Conservation (phyloP, 176 grass and related monocot genomes). For the Cenchrus americanus region DNA sequence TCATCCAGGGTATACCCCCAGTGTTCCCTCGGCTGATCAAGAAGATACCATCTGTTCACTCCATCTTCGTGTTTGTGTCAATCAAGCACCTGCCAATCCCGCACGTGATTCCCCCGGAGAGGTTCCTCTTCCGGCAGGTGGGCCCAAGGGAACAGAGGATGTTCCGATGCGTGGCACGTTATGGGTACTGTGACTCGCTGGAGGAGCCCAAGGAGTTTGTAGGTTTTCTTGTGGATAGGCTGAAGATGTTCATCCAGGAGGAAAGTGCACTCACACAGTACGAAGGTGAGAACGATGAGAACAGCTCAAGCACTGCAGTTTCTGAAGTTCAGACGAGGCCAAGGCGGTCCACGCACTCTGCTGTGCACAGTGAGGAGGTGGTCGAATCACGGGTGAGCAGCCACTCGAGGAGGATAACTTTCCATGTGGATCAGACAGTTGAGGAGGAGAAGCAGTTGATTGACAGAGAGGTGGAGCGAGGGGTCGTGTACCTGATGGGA, state of each 20-base stretch:
- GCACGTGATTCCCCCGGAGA: constrained; percentile 49
- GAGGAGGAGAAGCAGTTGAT: constrained; percentile 22
- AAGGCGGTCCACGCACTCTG: not conserved
- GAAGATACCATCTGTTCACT: constrained; percentile 78
- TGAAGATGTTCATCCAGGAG: constrained; percentile 67
- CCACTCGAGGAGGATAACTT: constrained; percentile 23
- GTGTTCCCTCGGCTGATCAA: constrained; percentile 67
- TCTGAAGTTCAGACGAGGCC: not conserved
- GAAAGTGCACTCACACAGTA: constrained; percentile 24
- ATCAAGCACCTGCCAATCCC: constrained; percentile 74
- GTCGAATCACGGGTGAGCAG: too few species aligned
- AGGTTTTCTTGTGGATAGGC: constrained; percentile 58
- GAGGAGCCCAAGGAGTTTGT: constrained; percentile 52
- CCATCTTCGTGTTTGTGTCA: constrained; percentile 70
- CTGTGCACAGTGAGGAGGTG: not conserved
- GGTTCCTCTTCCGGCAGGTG: constrained; percentile 69
- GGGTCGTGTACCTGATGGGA: constrained; percentile 72
- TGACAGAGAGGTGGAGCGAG: constrained; percentile 46
- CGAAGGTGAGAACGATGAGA: not conserved
- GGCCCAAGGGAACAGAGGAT: constrained; percentile 59
- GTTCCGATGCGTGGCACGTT: constrained; percentile 73
- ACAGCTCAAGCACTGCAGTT: not conserved
- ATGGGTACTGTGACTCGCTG: constrained; percentile 65
- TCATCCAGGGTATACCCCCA: constrained; percentile 71
- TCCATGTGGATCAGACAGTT: not conserved